Evolutionary conservation across 1,139 yeast species (phyloP).

Genomic region (Taiozyma sp.): DNA sequence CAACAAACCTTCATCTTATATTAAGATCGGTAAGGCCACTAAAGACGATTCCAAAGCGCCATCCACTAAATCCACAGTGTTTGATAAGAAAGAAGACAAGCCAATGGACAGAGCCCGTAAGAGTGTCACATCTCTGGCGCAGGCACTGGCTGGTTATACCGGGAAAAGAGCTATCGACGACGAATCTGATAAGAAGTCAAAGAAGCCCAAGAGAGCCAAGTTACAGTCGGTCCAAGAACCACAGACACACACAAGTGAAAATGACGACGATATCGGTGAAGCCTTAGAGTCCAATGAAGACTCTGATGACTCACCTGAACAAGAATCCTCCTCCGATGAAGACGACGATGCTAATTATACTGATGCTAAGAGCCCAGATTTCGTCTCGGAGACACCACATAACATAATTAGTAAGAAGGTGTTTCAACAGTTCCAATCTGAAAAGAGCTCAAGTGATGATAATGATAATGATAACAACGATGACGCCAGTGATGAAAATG

Average conservation of each 20-base stretch:
- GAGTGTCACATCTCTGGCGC: slow-evolving; percentile 38
- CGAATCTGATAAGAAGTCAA: slow-evolving; percentile 20
- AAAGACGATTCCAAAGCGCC: slow-evolving; percentile 5
- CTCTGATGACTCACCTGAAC: slow-evolving; percentile 10
- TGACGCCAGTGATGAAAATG: slow-evolving; percentile 2
- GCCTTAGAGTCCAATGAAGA: slow-evolving; percentile 11
- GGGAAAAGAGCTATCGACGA: slow-evolving; percentile 38
- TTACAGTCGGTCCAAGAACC: neutral
- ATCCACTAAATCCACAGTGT: neutral
- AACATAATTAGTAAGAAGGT: slow-evolving; percentile 16
- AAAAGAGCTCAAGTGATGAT: slow-evolving; percentile 4
- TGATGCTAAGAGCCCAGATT: slow-evolving; percentile 10
- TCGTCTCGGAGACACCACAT: slow-evolving; percentile 11
- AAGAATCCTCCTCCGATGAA: slow-evolving; percentile 19
- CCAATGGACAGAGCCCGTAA: neutral
- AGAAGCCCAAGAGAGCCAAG: slow-evolving; percentile 14
- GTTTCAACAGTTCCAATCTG: slow-evolving; percentile 13
- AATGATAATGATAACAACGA: slow-evolving; percentile 12
- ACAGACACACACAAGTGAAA: neutral
- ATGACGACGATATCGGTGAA: slow-evolving; percentile 14
- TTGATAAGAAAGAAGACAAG: neutral
- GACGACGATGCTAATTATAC: slow-evolving; percentile 12
- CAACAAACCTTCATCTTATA: slow-evolving; percentile 25
- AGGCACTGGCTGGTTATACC: slow-evolving; percentile 51
- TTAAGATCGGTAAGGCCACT: slow-evolving; percentile 18